Evolutionary conservation across 2,329 filamentous ascomycete species (phyloP), one percentile per base, ranked within the genome.

Genomic region (Botrytis galanthina): DNA sequence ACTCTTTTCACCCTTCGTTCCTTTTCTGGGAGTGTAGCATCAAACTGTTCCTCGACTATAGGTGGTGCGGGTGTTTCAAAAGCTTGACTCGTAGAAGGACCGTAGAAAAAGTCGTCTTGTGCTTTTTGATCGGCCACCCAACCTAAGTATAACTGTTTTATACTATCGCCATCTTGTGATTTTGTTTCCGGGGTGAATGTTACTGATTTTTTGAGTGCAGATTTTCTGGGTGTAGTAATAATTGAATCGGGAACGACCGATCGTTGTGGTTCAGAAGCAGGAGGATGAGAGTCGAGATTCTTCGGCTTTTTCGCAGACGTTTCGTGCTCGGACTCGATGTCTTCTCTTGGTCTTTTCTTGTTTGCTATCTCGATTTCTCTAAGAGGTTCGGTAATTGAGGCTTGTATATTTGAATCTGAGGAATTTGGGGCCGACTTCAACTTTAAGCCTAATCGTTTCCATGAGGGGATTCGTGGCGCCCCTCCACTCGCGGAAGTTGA

Each of bases 111-210:
- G 37, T 76, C 75, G 73, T 82, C 78, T 67, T 79, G 72, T 26
- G 78, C 71, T 73, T 81, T 81, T 72, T 83, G 81, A 35, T 82
- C 78, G n/a, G 78, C 78, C 59, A 80, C 82, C 86, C 86, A 88
- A 73, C 84, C 82, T 75, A 85, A 85, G 81, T 87, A 87, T 54
- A 87, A 81, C 66, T 85, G 82, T 73, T 86, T 84, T 67, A 84
- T 84, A 72, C 84, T 88, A 74, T 86, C 84, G 32, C 86, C 88
- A 80, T 91, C 88, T 63, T 85, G 81, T 10, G 81, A 82, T 79
- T 92, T 91, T 4, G 89, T 90, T 69, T 90, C 89, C 12, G 87
- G 84, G 1, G 89, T 87, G 79, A 92, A 92, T 1, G 88, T 87
- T 14, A 92, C 90, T 6, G 87, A 89, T 80, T 91, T 91, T 75